Base-by-base conservation (phyloP, 176 grass and related monocot genomes). In the Cocos nucifera region DNA sequence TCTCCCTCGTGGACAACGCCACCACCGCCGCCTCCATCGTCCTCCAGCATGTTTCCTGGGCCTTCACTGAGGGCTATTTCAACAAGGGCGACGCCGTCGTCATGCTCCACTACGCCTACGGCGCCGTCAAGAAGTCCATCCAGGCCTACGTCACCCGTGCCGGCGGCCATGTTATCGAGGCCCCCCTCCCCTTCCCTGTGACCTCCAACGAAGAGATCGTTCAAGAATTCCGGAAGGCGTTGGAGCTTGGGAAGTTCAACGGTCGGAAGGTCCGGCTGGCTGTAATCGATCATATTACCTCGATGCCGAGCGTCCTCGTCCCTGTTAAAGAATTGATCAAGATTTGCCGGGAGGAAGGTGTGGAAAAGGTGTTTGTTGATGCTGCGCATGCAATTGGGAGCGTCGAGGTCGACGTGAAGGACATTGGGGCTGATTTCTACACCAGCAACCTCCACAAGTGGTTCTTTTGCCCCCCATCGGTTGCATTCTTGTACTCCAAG, bases 41-140 rank as follows among this genome's bases (percentile, higher is more conserved):
- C 19, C 64, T 98, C 25, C 93, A 98, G 84, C 87, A 98, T 24
- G 65, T 71, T 22, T 82, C 93, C 0, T 98, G 93, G 87, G 75
- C 79, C 72, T 92, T 92, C 60, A 72, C 73, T 0, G 93, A 98
- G 84, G 87, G 87, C 6, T 16, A 17, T 50, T 98, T 81, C 64
- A 14, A 50, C 0, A 80, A 78, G 50, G 93, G 84, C 3, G 93
- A 98, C 30, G 81, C 82, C 0, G 93, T 98, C 6, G 66, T 98
- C 3, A 98, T 92, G 84, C 87, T 98, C 78, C 93, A 98, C 77
- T 98, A 98, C 70, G 87, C 93, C n/a, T 98, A 92, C 17, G 82
- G 84, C 6, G 75, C 93, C 3, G 84, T 98, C 20, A 98, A 98
- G 82, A 98, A 92, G 62, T 98, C 93, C 56, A 92, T 98, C 60